Conservation (phyloP, 2,329 filamentous ascomycete genomes). For the Davidsoniella eucalypti region DNA sequence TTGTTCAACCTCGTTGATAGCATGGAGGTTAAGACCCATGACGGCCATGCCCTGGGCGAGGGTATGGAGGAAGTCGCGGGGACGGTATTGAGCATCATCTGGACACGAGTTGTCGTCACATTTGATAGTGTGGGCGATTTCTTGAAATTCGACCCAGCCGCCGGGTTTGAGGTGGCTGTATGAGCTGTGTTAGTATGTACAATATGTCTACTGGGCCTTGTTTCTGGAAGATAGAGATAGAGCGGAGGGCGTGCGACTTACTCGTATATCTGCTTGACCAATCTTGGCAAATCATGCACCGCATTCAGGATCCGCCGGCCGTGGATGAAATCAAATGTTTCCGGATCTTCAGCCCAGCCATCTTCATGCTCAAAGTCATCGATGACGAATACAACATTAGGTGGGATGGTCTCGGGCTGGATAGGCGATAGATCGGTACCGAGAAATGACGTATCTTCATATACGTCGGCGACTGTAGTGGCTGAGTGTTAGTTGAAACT, state of each 20-base stretch:
- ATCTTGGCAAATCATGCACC: slow-evolving; percentile 24
- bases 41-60: slow-evolving; percentile 25
- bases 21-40: slow-evolving; percentile 27
- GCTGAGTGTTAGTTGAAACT: slow-evolving; percentile 36
- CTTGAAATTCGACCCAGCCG: slow-evolving; percentile 33
- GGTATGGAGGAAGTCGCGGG: slow-evolving; percentile 29
- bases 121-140: slow-evolving; percentile 25
- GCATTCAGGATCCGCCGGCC: slow-evolving; percentile 30
- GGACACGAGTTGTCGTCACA: slow-evolving; percentile 30
- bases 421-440: slow-evolving; percentile 37
- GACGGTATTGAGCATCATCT: slow-evolving; percentile 26
- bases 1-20: slow-evolving; percentile 21
- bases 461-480: slow-evolving; percentile 30
- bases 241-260: slow-evolving; percentile 16
- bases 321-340: slow-evolving; percentile 33
- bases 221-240: background rate
- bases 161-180: slow-evolving; percentile 33
- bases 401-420: slow-evolving; percentile 33
- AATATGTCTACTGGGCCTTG: background rate
- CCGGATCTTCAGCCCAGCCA: slow-evolving; percentile 30
- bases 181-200: background rate
- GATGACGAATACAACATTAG: slow-evolving; percentile 34
- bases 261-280: slow-evolving; percentile 28
- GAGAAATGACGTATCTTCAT: slow-evolving; percentile 27
- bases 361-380: slow-evolving; percentile 35